Conservation (phyloP, 1,284 basidiomycete species). For the Naganishia albida region DNA sequence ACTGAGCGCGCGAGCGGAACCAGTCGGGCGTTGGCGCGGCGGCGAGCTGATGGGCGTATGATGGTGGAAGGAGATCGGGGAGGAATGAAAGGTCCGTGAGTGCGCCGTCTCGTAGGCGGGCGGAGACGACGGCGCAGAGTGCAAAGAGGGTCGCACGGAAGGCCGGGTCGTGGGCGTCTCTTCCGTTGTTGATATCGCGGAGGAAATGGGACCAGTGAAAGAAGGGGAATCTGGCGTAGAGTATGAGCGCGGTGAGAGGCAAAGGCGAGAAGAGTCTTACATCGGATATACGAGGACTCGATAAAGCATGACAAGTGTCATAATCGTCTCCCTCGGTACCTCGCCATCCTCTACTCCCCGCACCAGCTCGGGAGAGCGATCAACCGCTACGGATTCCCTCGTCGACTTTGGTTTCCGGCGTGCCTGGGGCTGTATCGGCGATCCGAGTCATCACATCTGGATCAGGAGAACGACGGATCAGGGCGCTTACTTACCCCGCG, state of each 20-base stretch:
- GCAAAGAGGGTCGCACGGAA: slow-evolving; percentile 46
- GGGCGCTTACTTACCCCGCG: slow-evolving; percentile 45
- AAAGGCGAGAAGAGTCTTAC: slow-evolving; percentile 34
- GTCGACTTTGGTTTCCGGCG: slow-evolving; percentile 10
- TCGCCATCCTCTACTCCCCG: neutral
- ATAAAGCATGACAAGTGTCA: slow-evolving; percentile 35
- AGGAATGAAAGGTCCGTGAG: slow-evolving; percentile 22
- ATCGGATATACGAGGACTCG: slow-evolving; percentile 47
- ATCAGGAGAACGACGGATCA: neutral
- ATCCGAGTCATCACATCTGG: slow-evolving; percentile 2
- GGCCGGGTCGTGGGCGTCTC: slow-evolving; percentile 43
- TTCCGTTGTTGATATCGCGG: slow-evolving; percentile 35
- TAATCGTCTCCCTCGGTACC: neutral
- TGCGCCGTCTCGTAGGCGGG: slow-evolving; percentile 48
- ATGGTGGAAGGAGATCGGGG: slow-evolving; percentile 5
- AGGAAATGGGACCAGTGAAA: slow-evolving; percentile 52
- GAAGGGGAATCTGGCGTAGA: slow-evolving; percentile 41
- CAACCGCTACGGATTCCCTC: neutral
- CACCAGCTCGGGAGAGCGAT: slow-evolving; percentile 11
- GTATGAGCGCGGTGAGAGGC: slow-evolving; percentile 9
- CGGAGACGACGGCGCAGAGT: slow-evolving; percentile 47
- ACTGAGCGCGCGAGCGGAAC: slow-evolving; percentile 40
- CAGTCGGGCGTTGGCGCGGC: slow-evolving; percentile 36
- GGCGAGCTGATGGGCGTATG: slow-evolving; percentile 20
- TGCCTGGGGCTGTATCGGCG: slow-evolving; percentile 9